Conservation (phyloP, 2,329 filamentous ascomycete genomes). For the Fusarium verrucosum region DNA sequence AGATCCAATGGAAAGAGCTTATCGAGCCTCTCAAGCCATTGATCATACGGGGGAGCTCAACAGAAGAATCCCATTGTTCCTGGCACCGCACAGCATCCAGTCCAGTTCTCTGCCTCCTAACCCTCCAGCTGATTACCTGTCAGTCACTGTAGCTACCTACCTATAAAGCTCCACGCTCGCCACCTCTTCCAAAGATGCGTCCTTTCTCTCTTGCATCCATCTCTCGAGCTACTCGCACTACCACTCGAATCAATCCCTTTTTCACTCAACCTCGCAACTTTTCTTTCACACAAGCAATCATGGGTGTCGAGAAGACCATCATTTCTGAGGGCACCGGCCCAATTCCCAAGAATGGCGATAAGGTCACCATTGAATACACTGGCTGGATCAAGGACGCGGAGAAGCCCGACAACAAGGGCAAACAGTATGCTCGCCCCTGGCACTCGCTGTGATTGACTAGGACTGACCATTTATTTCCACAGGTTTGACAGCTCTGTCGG, state of each 20-base stretch:
- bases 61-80: conserved; percentile 29
- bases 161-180: conserved; percentile 35
- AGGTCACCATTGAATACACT: conserved; percentile 88
- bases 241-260: conserved; percentile 35
- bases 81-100: conserved; percentile 23
- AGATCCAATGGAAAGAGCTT: conserved; percentile 38
- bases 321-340: conserved; percentile 69
- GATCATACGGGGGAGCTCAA: conserved; percentile 35
- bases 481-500: conserved; percentile 92
- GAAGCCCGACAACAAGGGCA: conserved; percentile 72
- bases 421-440: conserved; percentile 65
- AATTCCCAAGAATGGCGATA: conserved; percentile 72
- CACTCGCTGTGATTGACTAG: neutral
- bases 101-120: conserved; percentile 2
- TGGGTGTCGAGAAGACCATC: conserved; percentile 78
- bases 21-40: conserved; percentile 36
- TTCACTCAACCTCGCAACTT: conserved; percentile 31
- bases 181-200: conserved; percentile 29
- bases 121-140: conserved; percentile 6
- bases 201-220: conserved; percentile 36
- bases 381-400: conserved; percentile 80
- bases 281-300: conserved; percentile 52
- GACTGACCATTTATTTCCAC: conserved; percentile 24
- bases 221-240: conserved; percentile 26
- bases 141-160: conserved; percentile 6